Conservation (phyloP, 1,284 basidiomycete genomes). For the Heterobasidion occidentale region DNA sequence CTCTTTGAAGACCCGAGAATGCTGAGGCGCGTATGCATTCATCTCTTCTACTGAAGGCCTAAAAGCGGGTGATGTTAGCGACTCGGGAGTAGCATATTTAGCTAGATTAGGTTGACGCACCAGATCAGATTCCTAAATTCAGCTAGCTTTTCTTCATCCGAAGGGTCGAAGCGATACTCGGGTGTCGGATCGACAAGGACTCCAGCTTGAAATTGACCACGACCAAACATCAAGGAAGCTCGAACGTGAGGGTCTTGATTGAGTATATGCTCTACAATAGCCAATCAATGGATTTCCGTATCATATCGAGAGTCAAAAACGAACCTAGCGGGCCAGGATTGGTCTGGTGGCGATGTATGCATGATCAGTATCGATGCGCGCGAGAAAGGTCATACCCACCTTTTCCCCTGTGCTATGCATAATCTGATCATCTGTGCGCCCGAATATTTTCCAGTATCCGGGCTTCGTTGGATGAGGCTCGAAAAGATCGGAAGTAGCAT, state of each 20-base stretch:
- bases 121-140: slow-evolving; percentile 23
- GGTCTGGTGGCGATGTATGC: slow-evolving; percentile 15
- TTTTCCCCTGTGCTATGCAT: slow-evolving; percentile 39
- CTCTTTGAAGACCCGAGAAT: slow-evolving; percentile 30
- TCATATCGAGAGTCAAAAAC: not conserved
- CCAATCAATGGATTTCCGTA: not conserved
- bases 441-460: slow-evolving; percentile 31
- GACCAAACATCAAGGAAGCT: slow-evolving; percentile 28
- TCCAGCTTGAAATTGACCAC: slow-evolving; percentile 26
- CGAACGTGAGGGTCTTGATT: slow-evolving; percentile 19
- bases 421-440: slow-evolving; percentile 36
- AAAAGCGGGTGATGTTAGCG: not conserved
- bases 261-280: slow-evolving; percentile 12
- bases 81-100: no score
- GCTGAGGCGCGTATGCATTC: slow-evolving; percentile 29
- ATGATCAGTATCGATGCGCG: not conserved
- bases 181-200: slow-evolving; percentile 26
- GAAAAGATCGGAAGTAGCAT: slow-evolving; percentile 29
- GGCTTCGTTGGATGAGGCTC: slow-evolving; percentile 31
- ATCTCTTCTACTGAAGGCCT: slow-evolving; percentile 28
- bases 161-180: slow-evolving; percentile 16
- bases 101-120: slow-evolving; percentile 10
- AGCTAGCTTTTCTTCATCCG: slow-evolving; percentile 13
- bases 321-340: slow-evolving; percentile 27
- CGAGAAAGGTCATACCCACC: slow-evolving; percentile 14